Conservation (phyloP, 257 asterid species). For the Avicennia marina region DNA sequence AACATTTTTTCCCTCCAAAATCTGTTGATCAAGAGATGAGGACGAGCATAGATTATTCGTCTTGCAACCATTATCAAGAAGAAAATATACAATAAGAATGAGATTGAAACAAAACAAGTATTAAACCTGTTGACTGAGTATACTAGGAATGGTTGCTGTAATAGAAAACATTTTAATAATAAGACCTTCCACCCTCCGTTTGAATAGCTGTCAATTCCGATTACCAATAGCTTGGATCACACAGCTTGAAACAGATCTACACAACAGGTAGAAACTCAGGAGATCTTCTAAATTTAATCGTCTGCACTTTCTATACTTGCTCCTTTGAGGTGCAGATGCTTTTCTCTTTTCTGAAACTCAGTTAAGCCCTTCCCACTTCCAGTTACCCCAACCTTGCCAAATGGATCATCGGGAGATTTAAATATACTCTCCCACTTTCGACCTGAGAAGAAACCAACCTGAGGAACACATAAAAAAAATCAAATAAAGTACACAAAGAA, state of each 20-base stretch:
- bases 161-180: constrained; percentile 9
- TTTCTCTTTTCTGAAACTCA: constrained; percentile 92
- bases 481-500: too few species aligned
- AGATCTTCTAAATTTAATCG: constrained; percentile 23
- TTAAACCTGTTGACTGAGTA: neutral
- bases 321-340: constrained; percentile 93
- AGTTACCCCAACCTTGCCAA: constrained; percentile 92
- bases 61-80: too few species aligned
- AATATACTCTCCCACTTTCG: constrained; percentile 93
- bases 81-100: neutral
- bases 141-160: neutral
- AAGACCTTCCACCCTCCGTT: neutral
- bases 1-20: too few species aligned
- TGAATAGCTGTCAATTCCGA: constrained; percentile 7
- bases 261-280: constrained; percentile 4
- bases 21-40: too few species aligned
- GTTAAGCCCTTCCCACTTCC: constrained; percentile 98
- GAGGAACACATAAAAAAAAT: too few species aligned
- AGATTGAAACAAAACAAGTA: neutral
- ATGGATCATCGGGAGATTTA: constrained; percentile 91
- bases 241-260: constrained; percentile 17
- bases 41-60: too few species aligned
- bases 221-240: constrained; percentile 11
- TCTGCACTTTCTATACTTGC: constrained; percentile 55
- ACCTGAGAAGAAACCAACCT: constrained; percentile 97